Percentiles rank a stretch among this genome's conserved stretches.
Evolutionary conservation across 106 monocot genomes (phyloP).

Genomic region (Acanthochlamys bracteata): DNA sequence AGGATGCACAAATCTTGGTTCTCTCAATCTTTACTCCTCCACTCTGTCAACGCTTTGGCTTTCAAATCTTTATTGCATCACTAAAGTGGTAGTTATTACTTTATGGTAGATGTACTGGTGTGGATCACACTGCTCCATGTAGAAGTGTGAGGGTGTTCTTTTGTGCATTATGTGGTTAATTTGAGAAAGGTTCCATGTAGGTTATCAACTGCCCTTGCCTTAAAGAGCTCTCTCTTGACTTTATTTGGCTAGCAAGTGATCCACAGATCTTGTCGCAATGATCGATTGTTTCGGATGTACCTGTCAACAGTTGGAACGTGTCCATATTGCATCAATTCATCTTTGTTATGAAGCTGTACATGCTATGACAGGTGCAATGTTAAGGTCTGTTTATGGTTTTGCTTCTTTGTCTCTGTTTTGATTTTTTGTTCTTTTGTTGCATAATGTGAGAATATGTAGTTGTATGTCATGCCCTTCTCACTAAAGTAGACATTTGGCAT

Average conservation of each 20-base stretch:
- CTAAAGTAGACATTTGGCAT: too few relatives aligned
- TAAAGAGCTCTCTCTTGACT: slow-evolving; percentile 78
- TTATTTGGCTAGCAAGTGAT: slow-evolving; percentile 74
- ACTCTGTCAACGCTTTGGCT: slow-evolving; percentile 79
- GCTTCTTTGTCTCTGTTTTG: too few relatives aligned
- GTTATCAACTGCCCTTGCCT: slow-evolving; percentile 78
- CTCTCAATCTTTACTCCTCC: slow-evolving; percentile 65
- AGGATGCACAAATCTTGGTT: slow-evolving; percentile 69
- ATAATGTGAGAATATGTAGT: too few relatives aligned
- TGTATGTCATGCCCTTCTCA: too few relatives aligned
- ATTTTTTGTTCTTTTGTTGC: too few relatives aligned
- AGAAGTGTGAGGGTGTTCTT: neutral
- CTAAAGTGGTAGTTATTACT: slow-evolving; percentile 46
- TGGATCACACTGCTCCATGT: too few relatives aligned
- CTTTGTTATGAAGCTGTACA: slow-evolving; percentile 79
- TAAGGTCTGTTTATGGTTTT: slow-evolving; percentile 46
- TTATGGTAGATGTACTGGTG: too few relatives aligned
- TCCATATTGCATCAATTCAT: slow-evolving; percentile 62
- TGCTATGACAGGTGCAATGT: slow-evolving; percentile 62
- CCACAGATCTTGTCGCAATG: slow-evolving; percentile 62
- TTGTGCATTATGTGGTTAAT: neutral
- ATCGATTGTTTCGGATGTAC: slow-evolving; percentile 63
- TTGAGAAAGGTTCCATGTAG: slow-evolving; percentile 18
- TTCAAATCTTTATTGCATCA: slow-evolving; percentile 73
- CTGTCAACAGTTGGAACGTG: slow-evolving; percentile 52